phyloP scores from a whole-genome alignment of 805 yeast genomes.

The Kodamaea leandrae region DNA sequence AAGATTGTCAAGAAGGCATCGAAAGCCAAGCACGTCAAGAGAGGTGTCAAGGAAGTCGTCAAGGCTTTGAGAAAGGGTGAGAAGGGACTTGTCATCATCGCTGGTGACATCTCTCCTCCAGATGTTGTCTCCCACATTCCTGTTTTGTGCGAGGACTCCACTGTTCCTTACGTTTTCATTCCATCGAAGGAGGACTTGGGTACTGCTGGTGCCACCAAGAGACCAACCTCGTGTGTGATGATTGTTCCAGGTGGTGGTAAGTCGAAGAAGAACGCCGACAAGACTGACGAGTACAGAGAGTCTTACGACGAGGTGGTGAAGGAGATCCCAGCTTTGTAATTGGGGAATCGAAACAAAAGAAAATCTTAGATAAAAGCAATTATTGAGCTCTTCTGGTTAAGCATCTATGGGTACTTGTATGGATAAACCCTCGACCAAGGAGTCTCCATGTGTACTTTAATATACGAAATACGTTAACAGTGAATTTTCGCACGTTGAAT shows the following conservation, averaged over 20 bases:
- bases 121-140: constrained; percentile 98
- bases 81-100: constrained; percentile 92
- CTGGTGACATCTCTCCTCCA: constrained; percentile 97
- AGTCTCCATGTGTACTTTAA: constrained; percentile 5
- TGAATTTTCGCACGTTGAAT: background rate
- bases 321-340: constrained; percentile 60
- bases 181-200: constrained; percentile 99
- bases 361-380: background rate
- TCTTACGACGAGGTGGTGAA: constrained; percentile 89
- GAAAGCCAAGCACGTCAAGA: constrained; percentile 94
- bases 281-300: constrained; percentile 85
- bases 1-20: constrained; percentile 97
- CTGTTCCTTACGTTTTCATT: constrained; percentile 88
- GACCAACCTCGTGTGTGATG: constrained; percentile 98
- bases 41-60: constrained; percentile 99
- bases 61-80: constrained; percentile 97
- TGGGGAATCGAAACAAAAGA: background rate
- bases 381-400: too few relatives aligned
- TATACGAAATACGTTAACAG: constrained; percentile 3
- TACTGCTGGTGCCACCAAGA: constrained; percentile 97
- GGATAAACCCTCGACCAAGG: too few relatives aligned
- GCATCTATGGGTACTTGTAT: too few relatives aligned
- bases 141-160: constrained; percentile 90
- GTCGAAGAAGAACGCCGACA: constrained; percentile 68
- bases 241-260: constrained; percentile 93